Evolutionary conservation across 2,329 filamentous ascomycete species (phyloP).

Genomic region (Aspergillus niger): DNA sequence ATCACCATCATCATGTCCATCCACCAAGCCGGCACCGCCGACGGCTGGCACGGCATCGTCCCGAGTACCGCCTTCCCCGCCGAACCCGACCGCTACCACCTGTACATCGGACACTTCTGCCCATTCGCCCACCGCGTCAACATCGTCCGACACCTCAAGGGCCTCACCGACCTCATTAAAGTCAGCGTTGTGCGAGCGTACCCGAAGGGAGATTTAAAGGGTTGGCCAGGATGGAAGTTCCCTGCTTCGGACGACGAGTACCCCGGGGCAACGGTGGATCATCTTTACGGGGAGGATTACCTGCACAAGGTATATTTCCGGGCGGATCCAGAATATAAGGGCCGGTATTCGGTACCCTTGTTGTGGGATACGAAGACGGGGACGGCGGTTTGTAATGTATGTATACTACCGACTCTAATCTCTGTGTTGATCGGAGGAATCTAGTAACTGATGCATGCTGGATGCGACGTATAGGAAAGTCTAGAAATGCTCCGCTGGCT

Average conservation of each 20-base stretch:
- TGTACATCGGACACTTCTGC: conserved; percentile 64
- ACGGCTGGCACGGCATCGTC: conserved; percentile 55
- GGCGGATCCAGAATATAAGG: conserved; percentile 61
- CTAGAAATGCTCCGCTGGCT: conserved; percentile 60
- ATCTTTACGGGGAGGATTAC: conserved; percentile 60
- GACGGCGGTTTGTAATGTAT: conserved; percentile 64
- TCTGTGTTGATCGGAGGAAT: neutral
- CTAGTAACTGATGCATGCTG: neutral
- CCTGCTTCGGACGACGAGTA: conserved; percentile 56
- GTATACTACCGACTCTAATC: conserved; percentile 26
- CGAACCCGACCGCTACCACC: conserved; percentile 56
- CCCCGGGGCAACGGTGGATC: conserved; percentile 61
- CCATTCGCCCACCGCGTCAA: conserved; percentile 65
- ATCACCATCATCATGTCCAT: conserved; percentile 2
- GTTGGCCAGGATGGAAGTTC: conserved; percentile 66
- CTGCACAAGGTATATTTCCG: conserved; percentile 65
- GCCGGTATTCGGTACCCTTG: conserved; percentile 62
- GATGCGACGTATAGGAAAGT: conserved; percentile 11
- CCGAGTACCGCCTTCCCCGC: conserved; percentile 51
- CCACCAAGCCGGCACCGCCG: conserved; percentile 26
- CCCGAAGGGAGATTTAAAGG: conserved; percentile 64
- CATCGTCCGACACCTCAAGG: conserved; percentile 60
- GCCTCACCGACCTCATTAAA: conserved; percentile 56
- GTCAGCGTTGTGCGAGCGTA: conserved; percentile 65
- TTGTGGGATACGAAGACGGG: conserved; percentile 63